These are phyloP conservation scores for Candida incommunis DNA, from an alignment of 805 yeast genomes.

Conservation along the genomic window DNA sequence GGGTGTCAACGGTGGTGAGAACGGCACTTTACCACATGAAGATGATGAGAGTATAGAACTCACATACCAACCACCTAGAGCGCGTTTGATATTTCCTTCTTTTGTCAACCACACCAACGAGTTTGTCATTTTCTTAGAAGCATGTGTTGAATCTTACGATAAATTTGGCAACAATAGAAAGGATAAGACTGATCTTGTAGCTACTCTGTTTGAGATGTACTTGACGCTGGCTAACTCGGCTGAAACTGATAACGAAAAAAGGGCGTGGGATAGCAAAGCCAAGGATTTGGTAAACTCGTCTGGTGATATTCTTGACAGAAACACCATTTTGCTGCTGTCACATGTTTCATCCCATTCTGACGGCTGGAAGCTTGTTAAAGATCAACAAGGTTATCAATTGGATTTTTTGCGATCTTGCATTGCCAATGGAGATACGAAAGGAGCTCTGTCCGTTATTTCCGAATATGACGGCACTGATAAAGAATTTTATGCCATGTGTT, in stretches of 20 bases:
- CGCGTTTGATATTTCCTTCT: conserved; percentile 72
- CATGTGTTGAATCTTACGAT: conserved; percentile 69
- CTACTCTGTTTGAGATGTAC: conserved; percentile 75
- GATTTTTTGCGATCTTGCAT: conserved; percentile 55
- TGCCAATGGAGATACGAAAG: conserved; percentile 40
- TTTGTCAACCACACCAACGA: conserved; percentile 78
- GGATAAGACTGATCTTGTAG: conserved; percentile 60
- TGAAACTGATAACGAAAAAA: conserved; percentile 23
- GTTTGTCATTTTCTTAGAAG: conserved; percentile 85
- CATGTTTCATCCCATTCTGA: conserved; percentile 29
- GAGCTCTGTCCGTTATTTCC: conserved; percentile 42
- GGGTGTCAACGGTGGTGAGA: conserved; percentile 1
- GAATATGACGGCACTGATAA: conserved; percentile 50
- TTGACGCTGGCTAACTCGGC: conserved; percentile 37
- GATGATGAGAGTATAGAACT: conserved; percentile 6
- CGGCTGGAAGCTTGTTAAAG: conserved; percentile 15
- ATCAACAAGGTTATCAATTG: conserved; percentile 32
- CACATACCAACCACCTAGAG: conserved; percentile 80
- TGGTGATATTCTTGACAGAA: conserved; percentile 37
- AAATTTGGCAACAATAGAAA: conserved; percentile 54
- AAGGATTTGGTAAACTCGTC: conserved; percentile 32
- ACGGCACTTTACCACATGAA: conserved; percentile 9
- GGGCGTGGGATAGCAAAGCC: conserved; percentile 58
- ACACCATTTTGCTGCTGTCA: conserved; percentile 40
- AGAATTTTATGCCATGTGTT: conserved; percentile 49